phyloP scores from a whole-genome alignment of 1,284 basidiomycete species.

The Grifola frondosa region DNA sequence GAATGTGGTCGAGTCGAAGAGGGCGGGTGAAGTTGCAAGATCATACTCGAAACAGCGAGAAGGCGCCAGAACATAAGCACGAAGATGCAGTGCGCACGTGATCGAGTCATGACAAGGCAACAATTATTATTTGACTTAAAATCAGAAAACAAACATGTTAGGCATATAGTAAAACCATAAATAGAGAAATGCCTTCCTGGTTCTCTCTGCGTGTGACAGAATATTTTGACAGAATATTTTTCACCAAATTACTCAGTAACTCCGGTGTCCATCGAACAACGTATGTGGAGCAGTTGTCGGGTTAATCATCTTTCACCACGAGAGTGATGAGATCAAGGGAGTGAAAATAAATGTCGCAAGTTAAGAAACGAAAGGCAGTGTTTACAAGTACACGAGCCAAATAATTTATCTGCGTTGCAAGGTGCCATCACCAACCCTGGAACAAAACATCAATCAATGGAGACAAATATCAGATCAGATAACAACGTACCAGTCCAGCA shows the following conservation, averaged over 20 bases:
- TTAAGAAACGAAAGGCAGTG: neutral
- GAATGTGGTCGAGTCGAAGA: too few species aligned
- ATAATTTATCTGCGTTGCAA: neutral
- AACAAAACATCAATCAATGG: neutral
- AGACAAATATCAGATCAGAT: neutral
- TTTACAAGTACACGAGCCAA: neutral
- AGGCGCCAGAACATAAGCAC: too few species aligned
- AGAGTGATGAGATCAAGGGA: neutral
- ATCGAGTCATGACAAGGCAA: neutral
- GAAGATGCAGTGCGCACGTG: too few species aligned
- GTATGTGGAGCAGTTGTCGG: slow-evolving; percentile 28
- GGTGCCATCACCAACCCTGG: slow-evolving; percentile 21
- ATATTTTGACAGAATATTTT: slow-evolving; percentile 14
- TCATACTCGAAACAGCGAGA: too few species aligned
- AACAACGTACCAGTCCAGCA: slow-evolving; percentile 38
- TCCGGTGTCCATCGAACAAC: slow-evolving; percentile 17
- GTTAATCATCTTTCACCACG: slow-evolving; percentile 3
- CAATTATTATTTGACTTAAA: neutral
- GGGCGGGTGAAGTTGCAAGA: too few species aligned
- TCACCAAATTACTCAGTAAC: slow-evolving; percentile 30
- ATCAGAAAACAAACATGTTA: too few species aligned
- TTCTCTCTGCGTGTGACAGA: slow-evolving; percentile 13
- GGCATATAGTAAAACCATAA: slow-evolving; percentile 26
- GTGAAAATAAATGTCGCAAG: neutral
- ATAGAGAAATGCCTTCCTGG: slow-evolving; percentile 12